These are phyloP conservation scores for Pholiota molesta DNA, from an alignment of 768 basidiomycete species.

Conservation along the genomic window DNA sequence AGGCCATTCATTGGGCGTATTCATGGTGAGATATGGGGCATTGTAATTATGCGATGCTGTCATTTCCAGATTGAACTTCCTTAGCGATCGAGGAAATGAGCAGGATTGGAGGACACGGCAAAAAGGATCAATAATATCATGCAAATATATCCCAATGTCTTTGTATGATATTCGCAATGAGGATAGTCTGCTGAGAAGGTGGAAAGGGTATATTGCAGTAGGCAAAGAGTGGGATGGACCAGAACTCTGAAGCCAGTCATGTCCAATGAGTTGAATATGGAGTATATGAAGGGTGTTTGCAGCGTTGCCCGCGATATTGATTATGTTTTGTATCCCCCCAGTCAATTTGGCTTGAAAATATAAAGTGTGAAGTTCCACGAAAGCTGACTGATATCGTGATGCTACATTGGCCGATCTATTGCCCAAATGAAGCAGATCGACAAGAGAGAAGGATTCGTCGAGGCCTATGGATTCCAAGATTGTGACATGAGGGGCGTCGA, in stretches of 20 bases:
- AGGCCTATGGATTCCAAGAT: background rate
- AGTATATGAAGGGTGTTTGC: background rate
- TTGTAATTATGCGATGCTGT: background rate
- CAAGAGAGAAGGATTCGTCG: background rate
- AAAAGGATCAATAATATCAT: background rate
- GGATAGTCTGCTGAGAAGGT: background rate
- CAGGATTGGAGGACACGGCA: background rate
- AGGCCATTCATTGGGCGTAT: background rate
- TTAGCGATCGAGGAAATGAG: background rate
- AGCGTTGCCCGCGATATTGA: background rate
- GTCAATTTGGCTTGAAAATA: background rate
- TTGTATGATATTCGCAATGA: background rate
- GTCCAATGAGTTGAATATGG: background rate
- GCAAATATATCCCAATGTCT: background rate
- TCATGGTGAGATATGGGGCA: no score
- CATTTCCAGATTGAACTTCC: background rate
- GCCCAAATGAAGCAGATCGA: background rate
- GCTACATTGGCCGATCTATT: no score
- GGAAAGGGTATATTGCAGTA: background rate
- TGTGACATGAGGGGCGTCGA: background rate
- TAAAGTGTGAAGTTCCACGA: background rate
- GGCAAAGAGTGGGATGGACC: background rate
- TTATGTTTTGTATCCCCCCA: background rate
- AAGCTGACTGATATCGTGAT: background rate
- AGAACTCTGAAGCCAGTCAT: no score